Evolutionary conservation across 371 early-diverging fungal genomes (phyloP), one percentile per base, ranked within the genome.

Genomic region (Apophysomyces trapeziformis): DNA sequence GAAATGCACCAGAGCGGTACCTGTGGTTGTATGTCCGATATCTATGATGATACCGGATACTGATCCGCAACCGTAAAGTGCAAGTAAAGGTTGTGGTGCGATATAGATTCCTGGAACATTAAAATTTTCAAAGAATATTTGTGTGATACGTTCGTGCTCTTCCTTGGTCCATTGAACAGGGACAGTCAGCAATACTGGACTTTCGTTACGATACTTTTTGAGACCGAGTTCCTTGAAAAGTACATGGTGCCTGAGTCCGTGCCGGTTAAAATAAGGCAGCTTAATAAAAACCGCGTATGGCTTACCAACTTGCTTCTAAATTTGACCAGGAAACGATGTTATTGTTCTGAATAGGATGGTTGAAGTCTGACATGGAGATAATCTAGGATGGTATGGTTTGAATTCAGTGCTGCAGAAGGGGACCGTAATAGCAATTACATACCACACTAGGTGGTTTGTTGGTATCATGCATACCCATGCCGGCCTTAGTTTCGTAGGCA

Each of bases 61-160:
- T 9, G 87, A 72, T 16, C 91, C 93, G 66, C 88, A 88, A 1
- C 95, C 97, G 70, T 90, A 96, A 5, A 93, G 71, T 0, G 92
- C 87, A 73, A 91, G 80, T 35, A 95, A 74, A 7, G 97, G 93
- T 66, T 94, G 91, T 59, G 94, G 94, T 9, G 90, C 84, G 59
- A 96, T 81, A 63, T 90, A 88, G 5, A 98, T 80, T n/a, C 91
- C 91, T 13, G 96, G 95, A 7, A 90, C 90, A 68, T 96, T 96
- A 64, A 93, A 88, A 45, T 84, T 84, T 79, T 96, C 97, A 77
- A 98, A 98, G 64, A 93, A 89, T 36, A 96, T 90, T 76, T 95
- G 93, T 13, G 92, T 87, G 38, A 92, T 86, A 13, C 87, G 84
- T 77, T 95, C 95, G 46, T 87, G 81, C 58, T 96, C 93, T n/a